Evolutionary conservation across 176 grass and related monocot genomes (phyloP).

Genomic region (Aegilops sharonensis): DNA sequence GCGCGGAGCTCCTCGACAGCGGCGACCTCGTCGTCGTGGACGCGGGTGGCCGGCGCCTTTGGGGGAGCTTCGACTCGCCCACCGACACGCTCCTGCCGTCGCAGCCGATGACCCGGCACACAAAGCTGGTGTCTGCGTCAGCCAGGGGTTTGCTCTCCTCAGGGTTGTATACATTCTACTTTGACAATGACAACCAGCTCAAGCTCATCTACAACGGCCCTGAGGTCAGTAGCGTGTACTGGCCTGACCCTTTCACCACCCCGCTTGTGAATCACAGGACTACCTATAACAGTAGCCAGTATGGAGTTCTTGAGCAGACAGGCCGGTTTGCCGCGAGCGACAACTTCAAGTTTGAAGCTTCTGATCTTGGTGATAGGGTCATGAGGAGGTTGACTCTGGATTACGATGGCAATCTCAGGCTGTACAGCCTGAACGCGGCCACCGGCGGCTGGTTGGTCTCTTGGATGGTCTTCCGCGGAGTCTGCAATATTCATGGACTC

Average conservation of each 20-base stretch:
- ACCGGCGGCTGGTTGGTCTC: conserved; percentile 32
- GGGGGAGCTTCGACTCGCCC: conserved; percentile 47
- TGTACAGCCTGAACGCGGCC: conserved; percentile 38
- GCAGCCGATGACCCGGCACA: conserved; percentile 44
- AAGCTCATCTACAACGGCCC: conserved; percentile 46
- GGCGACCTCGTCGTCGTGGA: conserved; percentile 46
- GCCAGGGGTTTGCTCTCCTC: conserved; percentile 40
- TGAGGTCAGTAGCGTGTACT: conserved; percentile 45
- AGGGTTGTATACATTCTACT: conserved; percentile 43
- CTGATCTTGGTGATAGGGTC: conserved; percentile 32
- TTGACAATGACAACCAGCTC: conserved; percentile 39
- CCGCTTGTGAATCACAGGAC: background rate
- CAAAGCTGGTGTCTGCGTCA: conserved; percentile 31
- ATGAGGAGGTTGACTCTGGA: conserved; percentile 62
- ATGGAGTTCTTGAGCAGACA: conserved; percentile 31
- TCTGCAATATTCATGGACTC: conserved; percentile 41
- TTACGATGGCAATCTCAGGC: conserved; percentile 54
- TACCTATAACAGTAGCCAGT: conserved; percentile 31
- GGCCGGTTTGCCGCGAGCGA: conserved; percentile 45
- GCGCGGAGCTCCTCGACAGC: background rate
- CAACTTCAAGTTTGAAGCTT: conserved; percentile 28
- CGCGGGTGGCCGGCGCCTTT: background rate
- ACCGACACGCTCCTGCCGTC: conserved; percentile 43
- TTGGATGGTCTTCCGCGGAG: conserved; percentile 36
- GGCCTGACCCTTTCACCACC: conserved; percentile 23